phyloP scores from a whole-genome alignment of 805 yeast genomes.

The Wickerhamomyces rabaulensis region DNA sequence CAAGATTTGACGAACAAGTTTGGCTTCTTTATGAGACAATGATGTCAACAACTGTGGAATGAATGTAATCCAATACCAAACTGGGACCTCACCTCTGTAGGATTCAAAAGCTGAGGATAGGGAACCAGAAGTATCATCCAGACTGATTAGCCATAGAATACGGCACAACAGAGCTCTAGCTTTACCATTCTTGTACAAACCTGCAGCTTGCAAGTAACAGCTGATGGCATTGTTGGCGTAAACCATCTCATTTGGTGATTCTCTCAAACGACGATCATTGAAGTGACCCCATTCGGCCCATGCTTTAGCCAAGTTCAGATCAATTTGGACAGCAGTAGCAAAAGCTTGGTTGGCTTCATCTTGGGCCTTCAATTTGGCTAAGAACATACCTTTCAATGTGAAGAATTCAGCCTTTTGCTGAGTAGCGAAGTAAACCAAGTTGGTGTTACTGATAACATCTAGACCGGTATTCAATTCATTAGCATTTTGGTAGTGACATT shows the following conservation, averaged over 20 bases:
- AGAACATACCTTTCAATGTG: constrained; percentile 96
- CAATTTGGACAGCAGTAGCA: constrained; percentile 96
- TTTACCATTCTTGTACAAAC: constrained; percentile 87
- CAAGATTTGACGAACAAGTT: constrained; percentile 79
- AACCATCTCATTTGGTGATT: constrained; percentile 71
- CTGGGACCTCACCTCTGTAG: constrained; percentile 94
- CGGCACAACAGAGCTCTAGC: constrained; percentile 84
- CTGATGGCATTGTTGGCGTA: constrained; percentile 92
- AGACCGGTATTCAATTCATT: constrained; percentile 90
- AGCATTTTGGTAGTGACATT: constrained; percentile 91
- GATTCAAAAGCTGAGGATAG: constrained; percentile 84
- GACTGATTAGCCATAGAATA: constrained; percentile 86
- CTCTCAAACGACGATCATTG: constrained; percentile 83
- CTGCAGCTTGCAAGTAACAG: constrained; percentile 97
- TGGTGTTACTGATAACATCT: constrained; percentile 95
- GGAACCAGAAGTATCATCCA: constrained; percentile 81
- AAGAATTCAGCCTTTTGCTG: constrained; percentile 98
- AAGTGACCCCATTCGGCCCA: constrained; percentile 99
- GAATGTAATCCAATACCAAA: constrained; percentile 98
- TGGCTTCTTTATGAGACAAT: constrained; percentile 86
- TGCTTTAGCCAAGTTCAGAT: constrained; percentile 89
- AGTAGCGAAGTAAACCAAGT: constrained; percentile 91
- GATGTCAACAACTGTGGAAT: constrained; percentile 92
- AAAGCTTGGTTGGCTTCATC: constrained; percentile 98
- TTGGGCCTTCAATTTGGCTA: constrained; percentile 81